These are phyloP conservation scores for Pestalotiopsis sp. DNA, from an alignment of 2,329 filamentous ascomycete genomes.

Conservation along the genomic window DNA sequence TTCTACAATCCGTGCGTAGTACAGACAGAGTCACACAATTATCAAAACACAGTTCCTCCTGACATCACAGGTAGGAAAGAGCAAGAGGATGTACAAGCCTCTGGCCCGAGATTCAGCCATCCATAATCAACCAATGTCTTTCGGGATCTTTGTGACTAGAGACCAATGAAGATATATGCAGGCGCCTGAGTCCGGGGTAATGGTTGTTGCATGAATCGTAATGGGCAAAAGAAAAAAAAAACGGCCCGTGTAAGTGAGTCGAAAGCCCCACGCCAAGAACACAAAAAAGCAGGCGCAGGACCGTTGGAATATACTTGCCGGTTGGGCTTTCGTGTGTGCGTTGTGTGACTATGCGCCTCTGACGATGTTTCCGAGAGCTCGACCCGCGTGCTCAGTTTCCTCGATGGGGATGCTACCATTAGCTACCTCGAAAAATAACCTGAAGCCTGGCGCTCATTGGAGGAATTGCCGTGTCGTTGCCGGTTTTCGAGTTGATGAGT, in stretches of 20 bases:
- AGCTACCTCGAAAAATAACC: too few species aligned
- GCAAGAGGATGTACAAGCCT: too few species aligned
- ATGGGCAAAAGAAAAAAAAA: neutral
- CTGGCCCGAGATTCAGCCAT: too few species aligned
- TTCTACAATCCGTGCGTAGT: neutral
- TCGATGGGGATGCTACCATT: too few species aligned
- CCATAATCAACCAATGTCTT: too few species aligned
- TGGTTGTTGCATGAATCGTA: neutral
- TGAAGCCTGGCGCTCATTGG: neutral
- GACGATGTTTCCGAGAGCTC: neutral
- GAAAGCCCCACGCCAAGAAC: neutral
- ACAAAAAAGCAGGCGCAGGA: neutral
- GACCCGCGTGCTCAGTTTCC: too few species aligned
- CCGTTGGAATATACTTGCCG: neutral
- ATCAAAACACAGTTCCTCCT: too few species aligned
- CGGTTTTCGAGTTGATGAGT: neutral
- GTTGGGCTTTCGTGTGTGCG: neutral
- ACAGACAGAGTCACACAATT: neutral
- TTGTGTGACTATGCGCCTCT: neutral
- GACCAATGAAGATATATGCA: neutral
- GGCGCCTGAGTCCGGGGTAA: neutral
- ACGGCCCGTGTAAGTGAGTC: neutral
- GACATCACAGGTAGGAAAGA: too few species aligned
- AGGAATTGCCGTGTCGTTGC: neutral
- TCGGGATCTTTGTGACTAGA: neutral